These are phyloP conservation scores for Paratinospora sagittata DNA, from an alignment of 164 flowering plant genomes.

Conservation along the genomic window DNA sequence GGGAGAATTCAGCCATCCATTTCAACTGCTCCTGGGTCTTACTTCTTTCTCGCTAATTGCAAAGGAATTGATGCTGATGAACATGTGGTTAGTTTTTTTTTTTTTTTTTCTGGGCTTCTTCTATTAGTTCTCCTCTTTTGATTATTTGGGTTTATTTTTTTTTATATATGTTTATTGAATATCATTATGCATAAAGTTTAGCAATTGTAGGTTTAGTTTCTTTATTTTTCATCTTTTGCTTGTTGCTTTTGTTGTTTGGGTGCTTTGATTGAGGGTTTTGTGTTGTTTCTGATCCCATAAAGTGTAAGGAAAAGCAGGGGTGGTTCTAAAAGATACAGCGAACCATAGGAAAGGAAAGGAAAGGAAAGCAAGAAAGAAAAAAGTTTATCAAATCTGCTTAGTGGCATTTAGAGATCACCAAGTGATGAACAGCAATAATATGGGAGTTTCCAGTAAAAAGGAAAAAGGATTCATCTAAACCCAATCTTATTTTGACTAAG, in stretches of 20 bases:
- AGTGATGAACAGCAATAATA: too few species aligned
- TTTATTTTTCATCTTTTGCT: too few species aligned
- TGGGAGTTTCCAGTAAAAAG: too few species aligned
- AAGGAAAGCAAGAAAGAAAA: too few species aligned
- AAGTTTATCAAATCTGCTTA: too few species aligned
- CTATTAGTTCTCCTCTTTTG: too few species aligned
- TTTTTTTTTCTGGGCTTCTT: too few species aligned
- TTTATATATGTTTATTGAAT: neutral
- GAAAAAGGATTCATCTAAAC: too few species aligned
- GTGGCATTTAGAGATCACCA: too few species aligned
- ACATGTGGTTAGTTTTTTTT: conserved; percentile 30
- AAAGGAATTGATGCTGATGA: conserved; percentile 47
- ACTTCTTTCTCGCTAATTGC: conserved; percentile 75
- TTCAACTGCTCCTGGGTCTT: conserved; percentile 72
- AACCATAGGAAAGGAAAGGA: too few species aligned
- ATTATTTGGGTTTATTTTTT: neutral
- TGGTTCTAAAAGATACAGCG: neutral
- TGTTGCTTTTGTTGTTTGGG: neutral
- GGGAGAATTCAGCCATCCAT: conserved; percentile 89
- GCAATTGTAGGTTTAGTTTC: too few species aligned
- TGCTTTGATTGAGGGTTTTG: neutral
- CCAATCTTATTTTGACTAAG: too few species aligned
- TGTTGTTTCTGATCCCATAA: neutral
- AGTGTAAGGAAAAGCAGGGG: neutral
- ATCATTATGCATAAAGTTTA: neutral